A percentile compares a stretch with the other conserved stretches of the same genome.
phyloP scores from a whole-genome alignment of 805 yeast genomes.

The Teunomyces cretensis region DNA sequence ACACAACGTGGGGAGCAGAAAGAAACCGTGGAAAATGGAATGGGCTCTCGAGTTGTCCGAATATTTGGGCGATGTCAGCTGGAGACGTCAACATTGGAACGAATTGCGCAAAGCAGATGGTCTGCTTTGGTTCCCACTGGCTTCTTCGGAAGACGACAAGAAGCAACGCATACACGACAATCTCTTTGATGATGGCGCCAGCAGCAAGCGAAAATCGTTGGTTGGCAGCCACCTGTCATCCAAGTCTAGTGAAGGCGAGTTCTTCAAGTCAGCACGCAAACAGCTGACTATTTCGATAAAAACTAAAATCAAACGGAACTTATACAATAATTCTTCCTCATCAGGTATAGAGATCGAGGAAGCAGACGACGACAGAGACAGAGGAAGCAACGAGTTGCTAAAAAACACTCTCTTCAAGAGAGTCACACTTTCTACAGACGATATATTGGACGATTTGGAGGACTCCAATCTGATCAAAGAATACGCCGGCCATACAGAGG shows the following conservation, averaged over 20 bases:
- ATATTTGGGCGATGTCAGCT: slow-evolving; percentile 51
- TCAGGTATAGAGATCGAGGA: not conserved
- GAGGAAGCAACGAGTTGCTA: not conserved
- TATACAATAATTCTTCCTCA: not conserved
- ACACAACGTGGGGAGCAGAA: slow-evolving; percentile 20
- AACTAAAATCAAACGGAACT: slow-evolving; percentile 1
- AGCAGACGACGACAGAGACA: not conserved
- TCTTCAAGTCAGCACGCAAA: not conserved
- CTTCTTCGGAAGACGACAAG: slow-evolving; percentile 1
- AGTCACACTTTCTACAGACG: slow-evolving; percentile 6
- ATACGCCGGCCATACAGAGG: not conserved
- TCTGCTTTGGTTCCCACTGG: slow-evolving; percentile 50
- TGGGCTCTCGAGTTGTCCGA: slow-evolving; percentile 72
- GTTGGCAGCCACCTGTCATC: slow-evolving; percentile 9
- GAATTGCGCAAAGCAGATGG: slow-evolving; percentile 48
- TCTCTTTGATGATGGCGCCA: slow-evolving; percentile 5
- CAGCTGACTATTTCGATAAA: not conserved
- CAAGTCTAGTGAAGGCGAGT: not conserved
- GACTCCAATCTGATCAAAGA: slow-evolving; percentile 1
- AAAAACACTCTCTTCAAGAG: slow-evolving; percentile 10
- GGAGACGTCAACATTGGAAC: slow-evolving; percentile 58
- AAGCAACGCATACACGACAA: slow-evolving; percentile 30
- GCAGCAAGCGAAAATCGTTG: not conserved
- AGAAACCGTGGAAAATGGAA: slow-evolving; percentile 43
- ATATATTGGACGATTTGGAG: not conserved